Evolutionary conservation across 2,329 filamentous ascomycete species (phyloP), one percentile per base, ranked within the genome.

Genomic region (Tolypocladium tropicale): DNA sequence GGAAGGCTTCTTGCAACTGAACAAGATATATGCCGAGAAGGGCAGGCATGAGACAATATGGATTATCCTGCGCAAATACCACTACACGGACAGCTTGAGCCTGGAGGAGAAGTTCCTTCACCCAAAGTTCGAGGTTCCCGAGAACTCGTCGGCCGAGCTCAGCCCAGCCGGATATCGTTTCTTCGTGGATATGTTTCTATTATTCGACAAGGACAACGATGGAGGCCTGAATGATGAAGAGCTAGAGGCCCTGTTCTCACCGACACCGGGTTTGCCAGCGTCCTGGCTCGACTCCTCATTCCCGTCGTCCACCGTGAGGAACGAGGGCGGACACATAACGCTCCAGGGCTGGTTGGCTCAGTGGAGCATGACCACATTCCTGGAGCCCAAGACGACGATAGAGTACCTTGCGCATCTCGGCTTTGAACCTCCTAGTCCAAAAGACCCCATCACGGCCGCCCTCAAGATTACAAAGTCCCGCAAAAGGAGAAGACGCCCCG

Each of bases 281-380:
- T 93, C 89, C 0, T 99, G 94, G 94, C 76, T 84, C 0, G 92
- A 96, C 60, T 88, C 88, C 1, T 89, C 84, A 0, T 99, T 99
- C 66, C 94, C 94, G 2, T 91, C 89, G 0, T 95, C 90, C 28
- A 96, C 94, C 0, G 93, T 97, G 21, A 86, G 90, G 46, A 97
- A 96, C 67, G 94, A 99, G 72, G 90, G 90, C 10, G 94, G 94
- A 0, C 84, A 97, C 68, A 92, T 99, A 59, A 99, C 94, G 1
- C 78, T 99, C 4, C 94, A 99, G 70, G 94, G 94, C 2, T 99
- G 94, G 94, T 82, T 99, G 39, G 94, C 94, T 4, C 94, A 99
- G 66, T 99, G 94, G 94, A 96, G 92, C 69, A 99, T 99, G 94
- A 99, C 94, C 0, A 99, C 94, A 0, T 99, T 97, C 65, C 84